These are phyloP conservation scores for Pascua guehoae DNA, from an alignment of 1,284 basidiomycete genomes.

Conservation along the genomic window DNA sequence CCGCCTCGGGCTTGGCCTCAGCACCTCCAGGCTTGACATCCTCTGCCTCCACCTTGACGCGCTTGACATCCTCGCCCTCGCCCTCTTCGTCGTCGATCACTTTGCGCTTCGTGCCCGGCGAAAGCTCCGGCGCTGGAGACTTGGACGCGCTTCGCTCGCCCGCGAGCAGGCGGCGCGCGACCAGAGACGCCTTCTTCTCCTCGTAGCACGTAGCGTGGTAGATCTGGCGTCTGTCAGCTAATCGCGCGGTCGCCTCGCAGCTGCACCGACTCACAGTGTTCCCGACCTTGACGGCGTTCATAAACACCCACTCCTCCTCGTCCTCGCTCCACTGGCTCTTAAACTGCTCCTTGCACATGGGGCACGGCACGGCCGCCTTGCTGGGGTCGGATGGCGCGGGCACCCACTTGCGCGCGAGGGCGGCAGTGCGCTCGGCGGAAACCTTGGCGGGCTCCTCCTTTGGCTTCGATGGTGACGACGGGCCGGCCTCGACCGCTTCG, in stretches of 20 bases:
- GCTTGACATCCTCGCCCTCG: conserved; percentile 19
- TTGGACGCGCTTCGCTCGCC: conserved; percentile 8
- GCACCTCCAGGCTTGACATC: background rate
- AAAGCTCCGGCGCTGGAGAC: conserved; percentile 9
- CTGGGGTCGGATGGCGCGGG: conserved; percentile 71
- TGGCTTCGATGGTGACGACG: conserved; percentile 19
- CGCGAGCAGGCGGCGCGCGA: conserved; percentile 24
- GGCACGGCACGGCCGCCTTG: conserved; percentile 80
- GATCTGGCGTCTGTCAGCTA: conserved; percentile 53
- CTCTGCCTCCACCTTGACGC: conserved; percentile 19
- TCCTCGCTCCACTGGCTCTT: conserved; percentile 92
- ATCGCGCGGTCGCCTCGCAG: background rate
- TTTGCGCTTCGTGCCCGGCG: conserved; percentile 18
- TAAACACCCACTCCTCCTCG: conserved; percentile 98
- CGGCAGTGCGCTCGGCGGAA: conserved; percentile 68
- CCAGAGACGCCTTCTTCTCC: conserved; percentile 52
- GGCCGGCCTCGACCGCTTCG: conserved; percentile 51
- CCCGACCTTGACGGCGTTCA: conserved; percentile 79
- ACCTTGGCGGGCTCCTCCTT: conserved; percentile 19
- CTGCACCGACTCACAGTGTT: conserved; percentile 60
- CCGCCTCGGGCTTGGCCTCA: too few species aligned
- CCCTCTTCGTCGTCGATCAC: conserved; percentile 9
- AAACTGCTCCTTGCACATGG: conserved; percentile 92
- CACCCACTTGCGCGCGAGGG: conserved; percentile 73
- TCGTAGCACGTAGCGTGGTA: conserved; percentile 90